These are phyloP conservation scores for Setomelanomma holmii DNA, from an alignment of 2,329 filamentous ascomycete species.

Conservation along the genomic window DNA sequence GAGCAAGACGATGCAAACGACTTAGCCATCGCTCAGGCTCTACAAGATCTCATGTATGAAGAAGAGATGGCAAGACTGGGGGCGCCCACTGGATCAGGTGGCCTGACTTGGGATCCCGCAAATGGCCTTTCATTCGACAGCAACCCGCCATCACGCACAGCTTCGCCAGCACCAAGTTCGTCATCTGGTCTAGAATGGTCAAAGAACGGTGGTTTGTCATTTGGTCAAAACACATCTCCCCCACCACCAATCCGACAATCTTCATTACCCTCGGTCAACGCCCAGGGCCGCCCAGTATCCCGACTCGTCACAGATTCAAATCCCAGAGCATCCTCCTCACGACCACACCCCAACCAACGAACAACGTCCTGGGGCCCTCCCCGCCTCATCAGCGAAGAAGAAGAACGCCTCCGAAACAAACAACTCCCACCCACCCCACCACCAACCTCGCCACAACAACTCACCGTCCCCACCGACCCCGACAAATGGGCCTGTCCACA, in stretches of 20 bases:
- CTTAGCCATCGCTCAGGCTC: slow-evolving; percentile 80
- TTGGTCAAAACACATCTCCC: slow-evolving; percentile 16
- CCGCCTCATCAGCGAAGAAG: slow-evolving; percentile 37
- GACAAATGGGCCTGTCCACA: slow-evolving; percentile 65
- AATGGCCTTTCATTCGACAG: slow-evolving; percentile 49
- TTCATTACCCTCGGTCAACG: slow-evolving; percentile 16
- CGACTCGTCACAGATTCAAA: slow-evolving; percentile 37
- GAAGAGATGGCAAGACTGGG: slow-evolving; percentile 63
- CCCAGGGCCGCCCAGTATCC: slow-evolving; percentile 41
- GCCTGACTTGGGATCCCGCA: slow-evolving; percentile 45
- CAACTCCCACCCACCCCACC: slow-evolving; percentile 40
- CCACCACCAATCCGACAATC: slow-evolving; percentile 13
- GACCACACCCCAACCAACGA: slow-evolving; percentile 11
- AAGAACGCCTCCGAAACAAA: slow-evolving; percentile 34
- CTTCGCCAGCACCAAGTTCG: slow-evolving; percentile 52
- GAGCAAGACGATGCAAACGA: slow-evolving; percentile 92
- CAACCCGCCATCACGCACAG: slow-evolving; percentile 54
- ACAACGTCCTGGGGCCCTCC: slow-evolving; percentile 15
- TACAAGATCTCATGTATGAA: slow-evolving; percentile 86
- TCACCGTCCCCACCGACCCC: slow-evolving; percentile 32
- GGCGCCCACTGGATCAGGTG: slow-evolving; percentile 47
- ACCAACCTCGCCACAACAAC: slow-evolving; percentile 22
- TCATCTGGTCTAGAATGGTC: slow-evolving; percentile 31
- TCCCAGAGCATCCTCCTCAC: slow-evolving; percentile 15
- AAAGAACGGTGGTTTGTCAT: slow-evolving; percentile 45